Evolutionary conservation across 2,329 filamentous ascomycete species (phyloP).

Genomic region (Penicillium sp.): DNA sequence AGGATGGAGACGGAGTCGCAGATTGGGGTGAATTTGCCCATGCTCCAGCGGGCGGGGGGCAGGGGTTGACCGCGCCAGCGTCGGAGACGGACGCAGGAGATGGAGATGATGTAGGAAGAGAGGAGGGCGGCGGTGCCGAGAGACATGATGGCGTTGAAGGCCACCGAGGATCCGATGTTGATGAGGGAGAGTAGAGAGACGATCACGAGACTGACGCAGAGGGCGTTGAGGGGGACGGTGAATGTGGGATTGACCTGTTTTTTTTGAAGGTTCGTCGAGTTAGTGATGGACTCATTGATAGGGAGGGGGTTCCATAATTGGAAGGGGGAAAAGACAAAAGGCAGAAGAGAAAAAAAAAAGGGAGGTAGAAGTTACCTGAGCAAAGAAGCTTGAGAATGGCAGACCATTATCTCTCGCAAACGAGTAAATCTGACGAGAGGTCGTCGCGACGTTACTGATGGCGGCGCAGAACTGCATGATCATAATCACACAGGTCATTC

Average conservation of each 20-base stretch:
- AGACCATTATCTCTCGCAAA: constrained; percentile 44
- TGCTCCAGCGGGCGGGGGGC: constrained; percentile 41
- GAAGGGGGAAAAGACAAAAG: too few species aligned
- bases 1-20: constrained; percentile 39
- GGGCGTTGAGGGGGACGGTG: constrained; percentile 44
- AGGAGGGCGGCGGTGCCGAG: constrained; percentile 39
- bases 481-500: constrained; percentile 48
- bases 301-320: too few species aligned
- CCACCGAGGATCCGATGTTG: constrained; percentile 46
- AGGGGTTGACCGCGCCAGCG: constrained; percentile 39
- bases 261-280: too few species aligned
- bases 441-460: constrained; percentile 52
- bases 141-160: constrained; percentile 41
- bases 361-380: constrained; percentile 27
- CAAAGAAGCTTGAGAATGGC: constrained; percentile 35
- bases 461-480: constrained; percentile 46
- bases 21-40: constrained; percentile 42
- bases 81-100: constrained; percentile 43
- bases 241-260: constrained; percentile 31
- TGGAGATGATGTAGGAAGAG: constrained; percentile 43
- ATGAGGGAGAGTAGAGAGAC: constrained; percentile 46
- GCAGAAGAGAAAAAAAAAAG: too few species aligned
- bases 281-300: too few species aligned
- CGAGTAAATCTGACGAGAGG: constrained; percentile 53
- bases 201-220: constrained; percentile 42